Evolutionary conservation across 176 grass and related monocot genomes (phyloP).

Genomic region (Eleusine coracana): DNA sequence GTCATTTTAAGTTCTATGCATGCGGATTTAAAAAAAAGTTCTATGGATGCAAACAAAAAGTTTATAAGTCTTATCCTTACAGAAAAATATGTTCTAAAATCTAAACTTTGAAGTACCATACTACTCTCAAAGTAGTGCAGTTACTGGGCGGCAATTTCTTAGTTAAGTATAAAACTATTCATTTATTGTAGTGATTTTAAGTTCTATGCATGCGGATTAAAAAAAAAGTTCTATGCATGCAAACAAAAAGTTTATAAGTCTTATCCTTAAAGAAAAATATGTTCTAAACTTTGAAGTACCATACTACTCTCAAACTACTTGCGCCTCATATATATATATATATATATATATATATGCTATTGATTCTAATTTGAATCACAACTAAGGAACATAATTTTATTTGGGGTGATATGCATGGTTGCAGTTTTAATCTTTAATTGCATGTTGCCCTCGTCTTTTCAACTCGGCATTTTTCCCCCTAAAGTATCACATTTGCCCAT

Average conservation of each 20-base stretch:
- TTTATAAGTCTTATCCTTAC: not conserved
- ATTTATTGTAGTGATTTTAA: slow-evolving; percentile 5
- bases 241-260: not conserved
- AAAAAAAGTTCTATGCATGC: not conserved
- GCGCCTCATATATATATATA: not conserved
- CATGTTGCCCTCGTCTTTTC: too few species aligned
- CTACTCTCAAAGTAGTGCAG: not conserved
- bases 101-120: not conserved
- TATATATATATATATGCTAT: not conserved
- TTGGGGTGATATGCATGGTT: not conserved
- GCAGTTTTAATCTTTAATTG: too few species aligned
- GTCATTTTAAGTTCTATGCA: not conserved
- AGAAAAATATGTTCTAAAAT: not conserved
- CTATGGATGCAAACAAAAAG: not conserved
- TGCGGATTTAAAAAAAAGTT: not conserved
- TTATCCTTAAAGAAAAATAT: not conserved
- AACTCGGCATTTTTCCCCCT: too few species aligned
- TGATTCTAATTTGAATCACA: not conserved
- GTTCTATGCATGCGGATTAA: not conserved
- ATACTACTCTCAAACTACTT: slow-evolving; percentile 1
- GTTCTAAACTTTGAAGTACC: not conserved
- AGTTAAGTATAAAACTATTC: not conserved
- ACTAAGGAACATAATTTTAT: not conserved
- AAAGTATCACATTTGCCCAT: too few species aligned
- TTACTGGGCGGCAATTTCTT: too few species aligned